These are phyloP conservation scores for Sclerotinia spermophila DNA, from an alignment of 2,329 filamentous ascomycete genomes.

Conservation along the genomic window DNA sequence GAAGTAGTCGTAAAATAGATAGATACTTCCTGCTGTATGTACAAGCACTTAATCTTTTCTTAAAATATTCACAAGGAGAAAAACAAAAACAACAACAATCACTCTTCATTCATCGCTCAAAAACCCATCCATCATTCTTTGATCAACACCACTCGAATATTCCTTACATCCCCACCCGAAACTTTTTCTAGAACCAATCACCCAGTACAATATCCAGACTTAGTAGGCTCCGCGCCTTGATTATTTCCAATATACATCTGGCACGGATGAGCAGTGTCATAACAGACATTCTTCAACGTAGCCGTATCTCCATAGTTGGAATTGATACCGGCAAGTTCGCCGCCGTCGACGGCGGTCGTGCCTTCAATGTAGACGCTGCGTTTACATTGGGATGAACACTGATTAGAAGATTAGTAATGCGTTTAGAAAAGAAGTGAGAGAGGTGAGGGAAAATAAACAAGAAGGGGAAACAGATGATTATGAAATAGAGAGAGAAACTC, in stretches of 20 bases:
- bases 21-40: not conserved
- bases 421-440: no score
- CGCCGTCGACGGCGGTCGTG: not conserved
- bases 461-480: not conserved
- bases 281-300: not conserved
- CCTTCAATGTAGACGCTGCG: not conserved
- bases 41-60: not conserved
- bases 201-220: not conserved
- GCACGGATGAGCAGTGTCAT: not conserved
- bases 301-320: not conserved
- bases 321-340: not conserved
- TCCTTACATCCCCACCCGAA: no score
- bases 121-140: not conserved
- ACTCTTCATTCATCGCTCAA: not conserved
- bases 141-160: not conserved
- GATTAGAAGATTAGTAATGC: not conserved
- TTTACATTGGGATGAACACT: constrained; percentile 3
- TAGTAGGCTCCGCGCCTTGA: not conserved
- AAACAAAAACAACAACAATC: not conserved
- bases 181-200: not conserved
- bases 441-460: not conserved
- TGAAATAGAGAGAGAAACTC: not conserved
- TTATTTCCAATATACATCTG: not conserved
- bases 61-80: not conserved
- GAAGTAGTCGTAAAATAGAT: not conserved